These are phyloP conservation scores for Trypanosoma vivax DNA, from an alignment of 208 protist species.

Conservation along the genomic window DNA sequence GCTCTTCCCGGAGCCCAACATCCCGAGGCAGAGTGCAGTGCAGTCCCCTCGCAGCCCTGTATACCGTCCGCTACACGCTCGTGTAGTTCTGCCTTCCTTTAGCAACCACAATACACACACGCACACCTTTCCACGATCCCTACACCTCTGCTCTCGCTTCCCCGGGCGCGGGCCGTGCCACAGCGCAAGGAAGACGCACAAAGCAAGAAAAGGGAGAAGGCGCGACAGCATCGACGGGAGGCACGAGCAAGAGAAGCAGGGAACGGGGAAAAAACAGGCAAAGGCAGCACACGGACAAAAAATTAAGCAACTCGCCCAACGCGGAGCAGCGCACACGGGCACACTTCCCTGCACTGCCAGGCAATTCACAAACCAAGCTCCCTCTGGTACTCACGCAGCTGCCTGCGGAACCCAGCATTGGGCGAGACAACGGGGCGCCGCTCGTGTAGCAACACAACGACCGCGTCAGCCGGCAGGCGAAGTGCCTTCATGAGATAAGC, in stretches of 20 bases:
- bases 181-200: no score
- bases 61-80: no score
- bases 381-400: constrained; percentile 41
- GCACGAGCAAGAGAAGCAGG: no score
- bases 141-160: no score
- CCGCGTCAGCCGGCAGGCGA: constrained; percentile 31
- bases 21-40: constrained; percentile 17
- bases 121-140: no score
- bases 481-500: constrained; percentile 77
- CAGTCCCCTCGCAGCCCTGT: no score
- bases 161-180: no score
- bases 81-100: no score
- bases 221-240: no score
- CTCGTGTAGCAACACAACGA: constrained; percentile 44
- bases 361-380: constrained; percentile 2
- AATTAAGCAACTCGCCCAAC: constrained; percentile 5
- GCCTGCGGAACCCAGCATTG: constrained; percentile 56
- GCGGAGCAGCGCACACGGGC: background rate
- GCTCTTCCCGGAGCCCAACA: constrained; percentile 84
- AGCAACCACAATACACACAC: no score
- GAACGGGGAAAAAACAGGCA: no score
- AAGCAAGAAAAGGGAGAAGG: no score
- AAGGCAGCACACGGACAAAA: background rate
- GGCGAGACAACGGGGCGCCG: constrained; percentile 46
- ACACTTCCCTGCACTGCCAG: background rate